Evolutionary conservation across 73 alveolate genomes (phyloP).

Genomic region (Paramecium sonneborni): DNA sequence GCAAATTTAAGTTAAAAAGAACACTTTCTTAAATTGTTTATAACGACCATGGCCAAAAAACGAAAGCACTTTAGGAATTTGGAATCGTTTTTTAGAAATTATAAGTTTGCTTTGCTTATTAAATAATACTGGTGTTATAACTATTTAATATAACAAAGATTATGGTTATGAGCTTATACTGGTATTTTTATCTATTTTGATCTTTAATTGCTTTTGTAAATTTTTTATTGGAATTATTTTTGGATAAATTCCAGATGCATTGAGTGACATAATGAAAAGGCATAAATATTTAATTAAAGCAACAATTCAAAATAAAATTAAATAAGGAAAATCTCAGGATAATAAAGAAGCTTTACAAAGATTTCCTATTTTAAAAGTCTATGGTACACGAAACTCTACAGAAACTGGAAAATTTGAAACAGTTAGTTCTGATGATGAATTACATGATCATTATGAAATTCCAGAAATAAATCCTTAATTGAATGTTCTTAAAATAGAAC

Average conservation of each 20-base stretch:
- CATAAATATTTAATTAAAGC: not conserved
- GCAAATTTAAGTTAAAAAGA: not conserved
- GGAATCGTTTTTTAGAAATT: not conserved
- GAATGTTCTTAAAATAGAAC: not conserved
- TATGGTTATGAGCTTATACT: not conserved
- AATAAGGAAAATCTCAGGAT: not conserved
- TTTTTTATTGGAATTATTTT: not conserved
- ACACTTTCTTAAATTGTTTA: not conserved
- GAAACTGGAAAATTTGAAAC: conserved; percentile 1
- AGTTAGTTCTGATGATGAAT: not conserved
- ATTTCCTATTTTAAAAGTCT: conserved; percentile 10
- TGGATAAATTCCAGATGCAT: not conserved
- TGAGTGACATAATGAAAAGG: not conserved
- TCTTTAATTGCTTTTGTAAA: not conserved
- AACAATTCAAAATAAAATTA: not conserved
- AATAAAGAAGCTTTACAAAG: not conserved
- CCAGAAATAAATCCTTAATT: not conserved
- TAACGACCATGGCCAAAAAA: conserved; percentile 46
- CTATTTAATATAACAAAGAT: not conserved
- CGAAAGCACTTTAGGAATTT: conserved; percentile 17
- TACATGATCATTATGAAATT: not conserved
- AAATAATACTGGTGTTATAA: not conserved
- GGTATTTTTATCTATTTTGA: not conserved
- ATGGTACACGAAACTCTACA: not conserved
- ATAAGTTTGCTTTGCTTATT: not conserved